Evolutionary conservation across 2,329 filamentous ascomycete species (phyloP).

Genomic region (Xylaria multiplex): DNA sequence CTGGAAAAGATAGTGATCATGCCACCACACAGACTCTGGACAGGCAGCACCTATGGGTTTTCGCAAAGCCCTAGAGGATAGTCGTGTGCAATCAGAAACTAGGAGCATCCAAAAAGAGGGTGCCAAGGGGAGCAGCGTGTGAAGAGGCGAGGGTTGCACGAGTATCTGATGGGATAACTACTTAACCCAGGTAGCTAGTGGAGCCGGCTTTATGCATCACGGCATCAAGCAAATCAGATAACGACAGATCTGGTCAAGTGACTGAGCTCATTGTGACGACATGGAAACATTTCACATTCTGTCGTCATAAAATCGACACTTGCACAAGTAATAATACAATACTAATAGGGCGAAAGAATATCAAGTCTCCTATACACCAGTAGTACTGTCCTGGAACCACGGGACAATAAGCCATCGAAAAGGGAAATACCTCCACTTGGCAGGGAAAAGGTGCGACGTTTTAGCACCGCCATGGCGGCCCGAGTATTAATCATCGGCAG

Average conservation of each 20-base stretch:
- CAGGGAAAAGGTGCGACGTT: conserved; percentile 19
- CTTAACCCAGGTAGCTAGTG: background rate
- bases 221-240: conserved; percentile 35
- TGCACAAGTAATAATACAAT: background rate
- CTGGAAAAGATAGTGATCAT: conserved; percentile 16
- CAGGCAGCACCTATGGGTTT: background rate
- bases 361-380: background rate
- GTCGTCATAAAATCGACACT: conserved; percentile 23
- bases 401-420: conserved; percentile 23
- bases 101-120: conserved; percentile 4
- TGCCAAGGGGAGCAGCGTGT: conserved; percentile 9
- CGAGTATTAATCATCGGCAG: conserved; percentile 32
- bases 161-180: conserved; percentile 26
- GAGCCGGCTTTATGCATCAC: conserved; percentile 32
- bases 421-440: conserved; percentile 27
- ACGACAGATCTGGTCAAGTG: conserved; percentile 35
- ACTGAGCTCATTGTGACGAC: conserved; percentile 27
- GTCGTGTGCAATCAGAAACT: conserved; percentile 15
- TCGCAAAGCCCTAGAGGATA: conserved; percentile 12
- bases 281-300: conserved; percentile 32
- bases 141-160: conserved; percentile 26
- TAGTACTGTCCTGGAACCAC: conserved; percentile 2
- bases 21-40: conserved; percentile 13
- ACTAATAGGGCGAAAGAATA: conserved; percentile 7
- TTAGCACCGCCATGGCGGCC: conserved; percentile 29